Base-by-base conservation (phyloP, 2,329 filamentous ascomycete genomes). In the Exophiala xenobiotica region DNA sequence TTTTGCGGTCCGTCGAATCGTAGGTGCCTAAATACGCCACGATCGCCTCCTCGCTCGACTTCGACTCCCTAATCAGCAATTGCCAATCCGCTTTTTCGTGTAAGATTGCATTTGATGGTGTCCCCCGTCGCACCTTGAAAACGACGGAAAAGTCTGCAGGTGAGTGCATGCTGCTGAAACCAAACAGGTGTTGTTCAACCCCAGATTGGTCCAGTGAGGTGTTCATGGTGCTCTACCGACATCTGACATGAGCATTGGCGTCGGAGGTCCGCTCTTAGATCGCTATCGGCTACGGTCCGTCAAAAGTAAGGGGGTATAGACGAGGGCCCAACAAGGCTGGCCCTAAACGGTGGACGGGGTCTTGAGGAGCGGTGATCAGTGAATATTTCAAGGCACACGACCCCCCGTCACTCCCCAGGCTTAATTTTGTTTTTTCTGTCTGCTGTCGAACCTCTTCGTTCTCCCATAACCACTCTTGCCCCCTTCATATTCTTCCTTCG, bases 331-430 rank as follows among this genome's bases (percentile, higher is more conserved):
- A n/a, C n/a, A n/a, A n/a, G n/a, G n/a, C n/a, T n/a, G n/a, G n/a
- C n/a, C n/a, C n/a, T n/a, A n/a, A n/a, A n/a, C n/a, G n/a, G n/a
- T n/a, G 38, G n/a, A 40, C 11, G 14, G 18, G 8, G 20, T 23
- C 20, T 40, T 38, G 12, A 38, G 18, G n/a, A 16, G n/a, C 18
- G 18, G 18, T 16, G 16, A 2, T 4, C 19, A 18, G 9, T 23
- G n/a, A n/a, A 22, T 40, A 40, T 40, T 40, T 40, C 19, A 40
- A 40, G 38, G n/a, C 38, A 40, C 29, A 20, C 38, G 8, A 18
- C 9, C 38, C 38, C 20, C 20, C n/a, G 18, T 24, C 9, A 11
- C 9, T 33, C 4, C 29, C 29, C 5, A 33, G 16, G n/a, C n/a
- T n/a, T n/a, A n/a, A n/a, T n/a, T n/a, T n/a, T n/a, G n/a, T n/a